Percentiles rank a stretch among this genome's conserved stretches.
These are phyloP conservation scores for Neurospora tetrasperma DNA, from an alignment of 495 filamentous ascomycete species.

Conservation along the genomic window DNA sequence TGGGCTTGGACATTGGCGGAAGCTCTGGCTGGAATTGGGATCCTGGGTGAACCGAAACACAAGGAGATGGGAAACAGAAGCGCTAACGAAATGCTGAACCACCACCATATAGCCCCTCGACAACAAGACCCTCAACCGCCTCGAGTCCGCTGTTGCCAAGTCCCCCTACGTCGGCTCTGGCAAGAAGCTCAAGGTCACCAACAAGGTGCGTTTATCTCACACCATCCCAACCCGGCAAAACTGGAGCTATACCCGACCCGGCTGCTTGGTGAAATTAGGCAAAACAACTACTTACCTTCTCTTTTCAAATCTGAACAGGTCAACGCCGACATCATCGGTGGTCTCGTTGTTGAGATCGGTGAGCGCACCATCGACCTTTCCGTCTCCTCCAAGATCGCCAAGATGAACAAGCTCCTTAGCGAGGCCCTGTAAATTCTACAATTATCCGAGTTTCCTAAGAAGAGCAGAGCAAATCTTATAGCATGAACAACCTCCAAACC, in stretches of 20 bases:
- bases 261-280: neutral
- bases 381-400: slow-evolving; percentile 87
- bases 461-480: neutral
- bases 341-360: slow-evolving; percentile 90
- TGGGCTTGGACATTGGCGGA: neutral
- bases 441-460: slow-evolving; percentile 3
- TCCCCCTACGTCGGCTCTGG: slow-evolving; percentile 78
- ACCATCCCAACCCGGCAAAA: neutral
- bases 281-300: neutral
- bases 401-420: slow-evolving; percentile 97
- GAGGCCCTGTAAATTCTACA: slow-evolving; percentile 76
- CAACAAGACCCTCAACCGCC: slow-evolving; percentile 66
- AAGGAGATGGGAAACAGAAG: neutral
- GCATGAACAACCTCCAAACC: neutral
- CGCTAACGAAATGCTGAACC: neutral
- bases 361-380: slow-evolving; percentile 97
- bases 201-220: slow-evolving; percentile 54
- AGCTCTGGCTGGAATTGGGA: neutral
- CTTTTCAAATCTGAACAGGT: slow-evolving; percentile 42
- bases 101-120: slow-evolving; percentile 60
- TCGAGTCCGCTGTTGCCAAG: slow-evolving; percentile 83
- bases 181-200: slow-evolving; percentile 94
- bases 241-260: neutral
- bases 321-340: slow-evolving; percentile 88
- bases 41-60: neutral